These are phyloP conservation scores for Coemansia sp. DNA, from an alignment of 192 early-diverging fungal species.

Conservation along the genomic window DNA sequence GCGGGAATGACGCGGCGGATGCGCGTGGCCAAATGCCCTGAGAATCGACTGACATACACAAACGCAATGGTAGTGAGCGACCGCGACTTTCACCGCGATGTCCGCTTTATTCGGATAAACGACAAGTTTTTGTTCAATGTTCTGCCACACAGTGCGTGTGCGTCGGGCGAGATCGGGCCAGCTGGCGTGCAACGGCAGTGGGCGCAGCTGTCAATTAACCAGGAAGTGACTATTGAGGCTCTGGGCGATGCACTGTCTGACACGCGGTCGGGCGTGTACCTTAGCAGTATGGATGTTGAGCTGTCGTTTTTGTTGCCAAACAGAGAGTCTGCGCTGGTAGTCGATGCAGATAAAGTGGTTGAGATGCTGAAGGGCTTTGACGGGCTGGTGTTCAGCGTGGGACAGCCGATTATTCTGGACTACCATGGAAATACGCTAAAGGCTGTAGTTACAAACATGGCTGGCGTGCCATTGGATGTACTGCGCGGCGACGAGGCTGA, in stretches of 20 bases:
- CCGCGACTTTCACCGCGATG: slow-evolving; percentile 67
- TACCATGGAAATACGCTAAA: slow-evolving; percentile 74
- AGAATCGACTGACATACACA: slow-evolving; percentile 57
- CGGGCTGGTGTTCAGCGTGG: slow-evolving; percentile 73
- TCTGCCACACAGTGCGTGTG: slow-evolving; percentile 21
- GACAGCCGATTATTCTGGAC: slow-evolving; percentile 80
- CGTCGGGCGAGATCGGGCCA: slow-evolving; percentile 38
- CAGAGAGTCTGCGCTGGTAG: slow-evolving; percentile 56
- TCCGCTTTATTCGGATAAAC: slow-evolving; percentile 75
- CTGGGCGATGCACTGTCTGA: slow-evolving; percentile 48
- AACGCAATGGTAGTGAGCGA: slow-evolving; percentile 79
- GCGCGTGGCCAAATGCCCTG: slow-evolving; percentile 54
- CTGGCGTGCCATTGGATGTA: slow-evolving; percentile 51
- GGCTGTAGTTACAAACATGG: slow-evolving; percentile 34
- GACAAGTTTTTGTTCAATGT: slow-evolving; percentile 81
- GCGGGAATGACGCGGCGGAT: slow-evolving; percentile 36
- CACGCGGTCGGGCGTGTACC: slow-evolving; percentile 47
- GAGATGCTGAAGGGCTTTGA: slow-evolving; percentile 61
- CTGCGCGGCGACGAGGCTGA: slow-evolving; percentile 21
- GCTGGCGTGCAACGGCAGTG: slow-evolving; percentile 49
- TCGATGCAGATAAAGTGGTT: slow-evolving; percentile 75
- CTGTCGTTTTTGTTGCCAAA: slow-evolving; percentile 59
- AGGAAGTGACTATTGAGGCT: slow-evolving; percentile 59
- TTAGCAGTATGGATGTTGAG: slow-evolving; percentile 58
- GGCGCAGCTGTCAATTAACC: slow-evolving; percentile 57